Percentiles rank a stretch among this genome's conserved stretches.
These are phyloP conservation scores for Auxenochlorella pyrenoidosa DNA, from an alignment of 139 green algal species.

Conservation along the genomic window DNA sequence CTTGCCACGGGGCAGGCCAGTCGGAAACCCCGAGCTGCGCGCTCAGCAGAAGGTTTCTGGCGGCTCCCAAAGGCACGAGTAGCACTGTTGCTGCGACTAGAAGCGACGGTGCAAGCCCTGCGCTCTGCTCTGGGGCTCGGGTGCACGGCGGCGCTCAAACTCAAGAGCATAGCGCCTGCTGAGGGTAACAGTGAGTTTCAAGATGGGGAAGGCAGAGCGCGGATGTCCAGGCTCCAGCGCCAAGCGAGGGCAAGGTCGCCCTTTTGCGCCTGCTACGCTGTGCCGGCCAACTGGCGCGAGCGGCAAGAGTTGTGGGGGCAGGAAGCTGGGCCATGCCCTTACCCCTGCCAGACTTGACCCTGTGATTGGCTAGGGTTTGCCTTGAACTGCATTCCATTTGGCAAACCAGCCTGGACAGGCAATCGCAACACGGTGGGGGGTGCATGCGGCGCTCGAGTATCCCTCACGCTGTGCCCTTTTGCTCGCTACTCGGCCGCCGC, in stretches of 20 bases:
- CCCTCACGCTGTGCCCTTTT: background rate
- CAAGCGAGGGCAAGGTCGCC: background rate
- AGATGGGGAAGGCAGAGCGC: too few relatives aligned
- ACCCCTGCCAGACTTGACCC: background rate
- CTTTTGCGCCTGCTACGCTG: background rate
- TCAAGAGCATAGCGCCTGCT: background rate
- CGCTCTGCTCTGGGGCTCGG: background rate
- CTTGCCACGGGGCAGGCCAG: background rate
- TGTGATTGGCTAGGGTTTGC: too few relatives aligned
- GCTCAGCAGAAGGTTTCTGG: background rate
- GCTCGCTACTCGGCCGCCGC: too few relatives aligned
- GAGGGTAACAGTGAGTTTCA: too few relatives aligned
- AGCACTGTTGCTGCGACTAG: background rate
- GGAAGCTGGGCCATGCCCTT: background rate
- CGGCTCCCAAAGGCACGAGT: background rate
- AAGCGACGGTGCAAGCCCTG: background rate
- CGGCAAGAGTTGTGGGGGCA: background rate
- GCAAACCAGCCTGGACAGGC: too few relatives aligned
- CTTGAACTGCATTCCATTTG: too few relatives aligned
- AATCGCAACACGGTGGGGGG: background rate
- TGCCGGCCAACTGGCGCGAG: background rate
- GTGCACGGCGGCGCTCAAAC: background rate
- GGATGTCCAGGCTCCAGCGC: too few relatives aligned
- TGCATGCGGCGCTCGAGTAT: background rate
- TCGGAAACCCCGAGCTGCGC: background rate